A percentile compares a stretch with the other conserved stretches of the same genome.
These are phyloP conservation scores for Heimioporus retisporus DNA, from an alignment of 1,284 basidiomycete species.

Conservation along the genomic window DNA sequence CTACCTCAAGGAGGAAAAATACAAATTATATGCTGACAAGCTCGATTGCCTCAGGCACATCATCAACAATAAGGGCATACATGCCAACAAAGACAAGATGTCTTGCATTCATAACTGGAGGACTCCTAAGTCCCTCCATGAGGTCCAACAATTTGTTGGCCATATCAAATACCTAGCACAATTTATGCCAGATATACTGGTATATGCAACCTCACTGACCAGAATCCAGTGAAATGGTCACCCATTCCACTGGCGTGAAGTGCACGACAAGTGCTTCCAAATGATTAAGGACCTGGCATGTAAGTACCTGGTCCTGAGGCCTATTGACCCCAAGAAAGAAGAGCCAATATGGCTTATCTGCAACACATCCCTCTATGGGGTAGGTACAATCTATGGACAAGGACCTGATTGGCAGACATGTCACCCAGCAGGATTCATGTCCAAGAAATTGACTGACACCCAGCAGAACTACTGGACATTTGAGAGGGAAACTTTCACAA, in stretches of 20 bases:
- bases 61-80: slow-evolving; percentile 41
- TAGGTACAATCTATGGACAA: slow-evolving; percentile 49
- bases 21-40: not conserved
- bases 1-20: slow-evolving; percentile 23
- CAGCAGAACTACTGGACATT: slow-evolving; percentile 33
- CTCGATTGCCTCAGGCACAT: slow-evolving; percentile 38
- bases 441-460: slow-evolving; percentile 6
- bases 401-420: slow-evolving; percentile 41
- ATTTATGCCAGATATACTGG: no score
- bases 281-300: slow-evolving; percentile 5
- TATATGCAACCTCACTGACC: slow-evolving; percentile 17
- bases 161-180: no score
- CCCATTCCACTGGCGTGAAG: slow-evolving; percentile 29
- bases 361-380: slow-evolving; percentile 49
- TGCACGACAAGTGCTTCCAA: not conserved
- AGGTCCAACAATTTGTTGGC: slow-evolving; percentile 53
- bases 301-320: not conserved
- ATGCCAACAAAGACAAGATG: slow-evolving; percentile 34
- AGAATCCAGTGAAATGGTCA: slow-evolving; percentile 42
- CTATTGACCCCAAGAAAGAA: not conserved
- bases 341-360: slow-evolving; percentile 56
- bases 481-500: slow-evolving; percentile 36
- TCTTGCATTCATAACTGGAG: not conserved
- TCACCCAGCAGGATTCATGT: slow-evolving; percentile 49
- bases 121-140: slow-evolving; percentile 23